Percentiles rank a stretch among this genome's conserved stretches.
Conservation (phyloP, 192 early-diverging fungal genomes). For the Coemansia sp. region DNA sequence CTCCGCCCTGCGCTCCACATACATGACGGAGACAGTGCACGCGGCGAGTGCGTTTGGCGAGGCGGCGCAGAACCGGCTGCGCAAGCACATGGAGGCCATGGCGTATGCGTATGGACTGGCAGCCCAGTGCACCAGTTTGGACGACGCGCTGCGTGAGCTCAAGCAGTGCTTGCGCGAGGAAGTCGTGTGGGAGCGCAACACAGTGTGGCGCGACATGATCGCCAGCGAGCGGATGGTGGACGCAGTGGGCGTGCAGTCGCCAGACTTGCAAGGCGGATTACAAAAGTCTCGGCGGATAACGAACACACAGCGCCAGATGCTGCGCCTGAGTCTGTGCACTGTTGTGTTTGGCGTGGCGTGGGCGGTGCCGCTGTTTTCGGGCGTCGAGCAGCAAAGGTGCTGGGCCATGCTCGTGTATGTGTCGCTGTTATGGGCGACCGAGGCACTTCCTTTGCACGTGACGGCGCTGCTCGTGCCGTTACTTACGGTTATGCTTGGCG, state of each 20-base stretch:
- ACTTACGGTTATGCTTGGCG: slow-evolving; percentile 78
- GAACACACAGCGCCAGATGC: slow-evolving; percentile 53
- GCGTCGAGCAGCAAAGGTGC: slow-evolving; percentile 80
- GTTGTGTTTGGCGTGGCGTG: slow-evolving; percentile 62
- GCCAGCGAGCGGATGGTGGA: slow-evolving; percentile 79
- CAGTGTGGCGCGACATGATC: slow-evolving; percentile 97
- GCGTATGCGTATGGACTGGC: slow-evolving; percentile 35
- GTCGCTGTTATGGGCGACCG: slow-evolving; percentile 89
- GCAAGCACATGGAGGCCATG: slow-evolving; percentile 58
- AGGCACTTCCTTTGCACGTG: slow-evolving; percentile 90
- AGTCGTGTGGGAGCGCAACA: slow-evolving; percentile 96
- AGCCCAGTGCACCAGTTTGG: slow-evolving; percentile 47
- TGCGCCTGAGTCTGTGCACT: slow-evolving; percentile 56
- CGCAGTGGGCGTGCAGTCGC: slow-evolving; percentile 65
- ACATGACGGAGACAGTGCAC: slow-evolving; percentile 66
- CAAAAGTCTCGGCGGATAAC: slow-evolving; percentile 56
- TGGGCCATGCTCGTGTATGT: slow-evolving; percentile 91
- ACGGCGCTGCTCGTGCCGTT: slow-evolving; percentile 88
- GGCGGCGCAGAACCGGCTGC: slow-evolving; percentile 62
- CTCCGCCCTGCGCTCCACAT: slow-evolving; percentile 68
- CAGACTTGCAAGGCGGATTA: slow-evolving; percentile 28
- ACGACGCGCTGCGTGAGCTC: slow-evolving; percentile 71
- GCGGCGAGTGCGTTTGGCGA: slow-evolving; percentile 69
- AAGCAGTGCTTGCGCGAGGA: slow-evolving; percentile 82
- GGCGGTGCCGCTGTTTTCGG: slow-evolving; percentile 63